These are phyloP conservation scores for Coffea eugenioides DNA, from an alignment of 257 asterid species.

Conservation along the genomic window DNA sequence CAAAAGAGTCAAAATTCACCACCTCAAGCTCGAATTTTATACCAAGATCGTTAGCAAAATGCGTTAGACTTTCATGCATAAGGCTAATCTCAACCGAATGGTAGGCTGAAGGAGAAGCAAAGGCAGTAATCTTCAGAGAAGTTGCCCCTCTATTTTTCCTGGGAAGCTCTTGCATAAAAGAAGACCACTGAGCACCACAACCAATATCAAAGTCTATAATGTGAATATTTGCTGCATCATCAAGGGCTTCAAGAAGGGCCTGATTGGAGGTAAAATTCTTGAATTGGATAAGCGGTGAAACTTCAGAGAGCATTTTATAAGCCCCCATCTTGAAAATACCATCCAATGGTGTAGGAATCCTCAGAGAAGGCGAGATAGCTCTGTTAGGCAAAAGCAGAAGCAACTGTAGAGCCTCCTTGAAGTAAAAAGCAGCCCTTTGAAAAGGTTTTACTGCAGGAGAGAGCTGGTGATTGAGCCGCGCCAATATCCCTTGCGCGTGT, in stretches of 20 bases:
- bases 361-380: conserved; percentile 18
- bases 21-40: conserved; percentile 50
- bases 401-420: conserved; percentile 47
- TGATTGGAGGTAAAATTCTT: conserved; percentile 54
- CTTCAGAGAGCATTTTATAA: conserved; percentile 40
- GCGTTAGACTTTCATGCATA: conserved; percentile 47
- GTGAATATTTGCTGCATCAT: conserved; percentile 33
- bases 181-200: conserved; percentile 61
- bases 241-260: conserved; percentile 47
- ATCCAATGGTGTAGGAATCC: conserved; percentile 38
- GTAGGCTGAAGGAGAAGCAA: conserved; percentile 52
- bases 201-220: conserved; percentile 61
- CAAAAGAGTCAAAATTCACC: conserved; percentile 55
- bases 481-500: conserved; percentile 57
- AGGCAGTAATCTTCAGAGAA: conserved; percentile 47
- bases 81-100: conserved; percentile 45
- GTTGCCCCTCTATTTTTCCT: conserved; percentile 27
- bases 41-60: conserved; percentile 45
- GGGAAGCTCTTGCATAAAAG: conserved; percentile 59
- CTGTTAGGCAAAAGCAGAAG: conserved; percentile 30
- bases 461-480: conserved; percentile 62
- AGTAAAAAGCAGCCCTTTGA: conserved; percentile 43
- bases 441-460: conserved; percentile 41
- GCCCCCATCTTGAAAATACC: conserved; percentile 55
- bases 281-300: conserved; percentile 49